Evolutionary conservation across 306 rosid species (phyloP), one percentile per base, ranked within the genome.

Genomic region (Quillaja saponaria): DNA sequence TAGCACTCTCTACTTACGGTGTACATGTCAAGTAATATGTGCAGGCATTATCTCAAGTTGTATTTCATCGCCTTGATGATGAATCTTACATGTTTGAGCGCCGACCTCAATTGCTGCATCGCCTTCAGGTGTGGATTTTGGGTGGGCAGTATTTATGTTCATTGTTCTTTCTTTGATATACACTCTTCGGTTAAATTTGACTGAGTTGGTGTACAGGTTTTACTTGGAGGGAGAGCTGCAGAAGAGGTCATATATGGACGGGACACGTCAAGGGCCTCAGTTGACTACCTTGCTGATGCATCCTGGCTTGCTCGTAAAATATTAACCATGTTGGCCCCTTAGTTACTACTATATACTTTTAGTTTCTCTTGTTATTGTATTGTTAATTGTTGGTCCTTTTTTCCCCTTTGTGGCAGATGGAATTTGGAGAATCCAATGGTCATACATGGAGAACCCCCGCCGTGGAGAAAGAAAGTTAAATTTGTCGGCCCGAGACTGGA

Each of bases 221-320:
- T 89, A 45, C 96, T 94, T 42, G 97, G 97, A 67, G 99, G 90
- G 47, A 83, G 99, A 74, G 99, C 99, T 14, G 97, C 99, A 0
- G 99, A 94, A 71, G 99, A 94, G 80, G 86, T 94, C 71, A 83
- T 89, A 31, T 94, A 89, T 78, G 99, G 99, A 63, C 84, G 82
- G 57, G 99, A 89, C 79, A 89, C 99, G 10, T 89, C 99, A 18
- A 80, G 54, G 71, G 89, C 96, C 69, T 94, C 99, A 4, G 91
- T 83, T 67, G 87, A 76, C 73, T 94, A 89, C 80, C 96, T 89
- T 66, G 91, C 99, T 11, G 90, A 89, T 80, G 99, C 99, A 49
- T 85, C 97, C 44, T 94, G 97, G 96, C 96, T 94, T 71, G 97
- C 99, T 67, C 99, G 97, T 64, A 87, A 94, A 94, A 89, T 94